Conservation (phyloP, 2,329 filamentous ascomycete species). For the Leptoxyphium fumago region DNA sequence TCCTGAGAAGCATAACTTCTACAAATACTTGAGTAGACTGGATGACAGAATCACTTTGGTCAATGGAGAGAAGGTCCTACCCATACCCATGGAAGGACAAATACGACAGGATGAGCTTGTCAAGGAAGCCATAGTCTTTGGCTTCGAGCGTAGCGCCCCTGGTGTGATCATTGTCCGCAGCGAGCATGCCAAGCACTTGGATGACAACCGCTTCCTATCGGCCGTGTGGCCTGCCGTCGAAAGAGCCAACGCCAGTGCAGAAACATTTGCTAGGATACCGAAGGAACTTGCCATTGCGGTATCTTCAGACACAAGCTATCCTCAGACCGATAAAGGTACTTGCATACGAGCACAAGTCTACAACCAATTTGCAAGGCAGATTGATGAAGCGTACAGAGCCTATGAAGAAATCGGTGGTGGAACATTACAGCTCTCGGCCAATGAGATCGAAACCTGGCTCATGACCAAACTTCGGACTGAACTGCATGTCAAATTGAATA, state of each 20-base stretch:
- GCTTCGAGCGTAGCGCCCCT: conserved; percentile 36
- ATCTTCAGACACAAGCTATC: conserved; percentile 30
- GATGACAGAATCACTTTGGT: conserved; percentile 34
- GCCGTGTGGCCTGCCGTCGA: conserved; percentile 36
- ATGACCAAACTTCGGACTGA: conserved; percentile 17
- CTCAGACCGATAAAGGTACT: conserved; percentile 42
- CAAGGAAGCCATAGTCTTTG: conserved; percentile 43
- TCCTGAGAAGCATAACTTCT: conserved; percentile 28
- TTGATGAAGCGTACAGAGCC: conserved; percentile 30
- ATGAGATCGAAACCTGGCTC: conserved; percentile 20
- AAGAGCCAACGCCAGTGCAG: conserved; percentile 34
- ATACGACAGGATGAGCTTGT: conserved; percentile 39
- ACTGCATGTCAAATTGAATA: conserved; percentile 9
- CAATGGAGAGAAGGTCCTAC: conserved; percentile 37
- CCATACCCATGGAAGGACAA: conserved; percentile 36
- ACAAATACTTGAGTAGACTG: conserved; percentile 32
- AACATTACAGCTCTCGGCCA: neutral
- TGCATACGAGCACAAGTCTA: conserved; percentile 40
- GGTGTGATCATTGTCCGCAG: conserved; percentile 39
- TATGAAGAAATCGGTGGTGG: conserved; percentile 1
- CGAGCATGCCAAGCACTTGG: conserved; percentile 27
- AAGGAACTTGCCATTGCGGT: conserved; percentile 39
- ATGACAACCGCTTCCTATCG: conserved; percentile 32
- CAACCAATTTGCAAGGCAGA: conserved; percentile 31
- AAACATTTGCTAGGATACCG: conserved; percentile 39